These are phyloP conservation scores for Neofusicoccum sp. DNA, from an alignment of 2,329 filamentous ascomycete species.

Conservation along the genomic window DNA sequence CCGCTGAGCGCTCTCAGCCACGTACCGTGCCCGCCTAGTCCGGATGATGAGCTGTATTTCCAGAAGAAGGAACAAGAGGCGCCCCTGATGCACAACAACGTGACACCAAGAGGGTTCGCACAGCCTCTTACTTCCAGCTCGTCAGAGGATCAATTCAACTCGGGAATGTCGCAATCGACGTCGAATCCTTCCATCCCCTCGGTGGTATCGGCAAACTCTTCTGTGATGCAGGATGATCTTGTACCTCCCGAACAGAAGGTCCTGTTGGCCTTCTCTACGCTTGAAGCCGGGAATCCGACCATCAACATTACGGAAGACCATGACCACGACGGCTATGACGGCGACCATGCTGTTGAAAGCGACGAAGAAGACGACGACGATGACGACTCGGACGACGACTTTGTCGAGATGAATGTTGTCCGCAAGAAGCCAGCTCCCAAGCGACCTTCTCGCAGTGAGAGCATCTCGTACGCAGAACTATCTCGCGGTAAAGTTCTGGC, in stretches of 20 bases:
- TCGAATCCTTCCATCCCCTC: conserved; percentile 57
- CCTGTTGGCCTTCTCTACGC: neutral
- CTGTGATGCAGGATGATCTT: conserved; percentile 41
- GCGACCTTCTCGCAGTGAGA: conserved; percentile 31
- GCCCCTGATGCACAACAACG: neutral
- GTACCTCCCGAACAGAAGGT: conserved; percentile 25
- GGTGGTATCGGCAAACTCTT: conserved; percentile 51
- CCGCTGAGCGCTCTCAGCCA: conserved; percentile 35
- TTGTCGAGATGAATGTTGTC: conserved; percentile 37
- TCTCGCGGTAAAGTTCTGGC: conserved; percentile 33
- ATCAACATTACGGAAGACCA: conserved; percentile 6
- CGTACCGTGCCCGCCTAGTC: conserved; percentile 50
- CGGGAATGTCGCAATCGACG: conserved; percentile 51
- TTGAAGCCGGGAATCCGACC: neutral
- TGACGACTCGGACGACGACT: conserved; percentile 43
- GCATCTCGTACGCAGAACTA: conserved; percentile 41
- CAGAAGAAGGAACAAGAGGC: neutral
- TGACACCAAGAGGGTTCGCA: conserved; percentile 6
- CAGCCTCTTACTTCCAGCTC: conserved; percentile 44
- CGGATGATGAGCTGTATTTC: conserved; percentile 43
- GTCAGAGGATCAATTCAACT: conserved; percentile 51
- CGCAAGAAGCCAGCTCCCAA: conserved; percentile 9
- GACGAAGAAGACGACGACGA: conserved; percentile 42
- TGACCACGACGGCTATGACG: conserved; percentile 44
- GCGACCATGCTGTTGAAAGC: conserved; percentile 44